These are phyloP conservation scores for Pleurotus tuber-regium DNA, from an alignment of 768 basidiomycete genomes.

Conservation along the genomic window DNA sequence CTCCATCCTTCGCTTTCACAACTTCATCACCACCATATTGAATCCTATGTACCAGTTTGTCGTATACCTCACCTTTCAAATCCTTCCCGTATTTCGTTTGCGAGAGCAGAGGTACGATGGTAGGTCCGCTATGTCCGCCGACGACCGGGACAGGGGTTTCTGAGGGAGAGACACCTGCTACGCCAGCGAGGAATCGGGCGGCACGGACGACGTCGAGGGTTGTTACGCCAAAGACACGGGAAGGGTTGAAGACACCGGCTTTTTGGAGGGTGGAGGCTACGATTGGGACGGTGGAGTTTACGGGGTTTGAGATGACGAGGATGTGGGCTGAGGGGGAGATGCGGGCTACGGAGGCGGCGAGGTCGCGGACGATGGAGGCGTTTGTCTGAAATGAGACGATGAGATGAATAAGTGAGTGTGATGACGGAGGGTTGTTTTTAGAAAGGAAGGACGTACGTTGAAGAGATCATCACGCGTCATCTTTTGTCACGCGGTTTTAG, in stretches of 20 bases:
- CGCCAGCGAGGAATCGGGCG: constrained; percentile 79
- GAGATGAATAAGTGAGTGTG: background rate
- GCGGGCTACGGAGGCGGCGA: constrained; percentile 84
- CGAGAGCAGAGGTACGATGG: constrained; percentile 94
- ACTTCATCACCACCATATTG: constrained; percentile 99
- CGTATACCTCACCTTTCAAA: constrained; percentile 73
- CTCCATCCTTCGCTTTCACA: constrained; percentile 95
- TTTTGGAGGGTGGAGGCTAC: constrained; percentile 90
- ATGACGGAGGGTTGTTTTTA: no score
- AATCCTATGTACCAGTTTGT: constrained; percentile 86
- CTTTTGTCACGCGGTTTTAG: constrained; percentile 38
- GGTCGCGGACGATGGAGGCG: constrained; percentile 95
- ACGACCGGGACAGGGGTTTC: constrained; percentile 80
- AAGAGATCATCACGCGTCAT: constrained; percentile 98
- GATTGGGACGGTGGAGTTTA: constrained; percentile 97
- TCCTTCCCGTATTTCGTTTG: constrained; percentile 70
- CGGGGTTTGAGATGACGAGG: constrained; percentile 98
- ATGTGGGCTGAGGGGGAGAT: constrained; percentile 89
- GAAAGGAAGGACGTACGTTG: constrained; percentile 59
- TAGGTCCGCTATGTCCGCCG: constrained; percentile 96
- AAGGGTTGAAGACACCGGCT: constrained; percentile 89
- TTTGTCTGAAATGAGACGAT: constrained; percentile 63
- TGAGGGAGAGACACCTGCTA: constrained; percentile 62
- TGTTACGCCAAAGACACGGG: constrained; percentile 91
- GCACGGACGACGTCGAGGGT: constrained; percentile 98